These are phyloP conservation scores for Ormosia semicastrata DNA, from an alignment of 306 rosid genomes.

Conservation along the genomic window DNA sequence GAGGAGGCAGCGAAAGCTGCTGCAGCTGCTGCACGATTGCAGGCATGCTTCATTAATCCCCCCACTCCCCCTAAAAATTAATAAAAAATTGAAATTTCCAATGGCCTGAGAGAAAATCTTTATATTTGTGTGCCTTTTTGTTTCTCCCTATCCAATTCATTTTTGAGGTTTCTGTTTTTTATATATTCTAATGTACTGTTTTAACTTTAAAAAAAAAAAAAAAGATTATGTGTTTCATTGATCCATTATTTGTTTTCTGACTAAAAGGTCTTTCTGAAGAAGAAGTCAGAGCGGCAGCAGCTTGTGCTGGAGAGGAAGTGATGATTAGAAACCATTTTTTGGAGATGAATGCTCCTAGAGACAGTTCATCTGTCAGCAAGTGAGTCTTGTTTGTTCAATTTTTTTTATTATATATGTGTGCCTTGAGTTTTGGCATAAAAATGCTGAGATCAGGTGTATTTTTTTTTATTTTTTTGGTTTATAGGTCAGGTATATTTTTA, in stretches of 20 bases:
- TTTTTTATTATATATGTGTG: background rate
- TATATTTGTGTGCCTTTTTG: background rate
- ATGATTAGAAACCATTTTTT: constrained; percentile 86
- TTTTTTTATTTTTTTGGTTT: too few species aligned
- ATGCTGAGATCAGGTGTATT: background rate
- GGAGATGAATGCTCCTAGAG: constrained; percentile 98
- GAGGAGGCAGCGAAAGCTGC: constrained; percentile 92
- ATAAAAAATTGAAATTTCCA: background rate
- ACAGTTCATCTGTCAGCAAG: constrained; percentile 90
- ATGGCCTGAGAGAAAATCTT: background rate
- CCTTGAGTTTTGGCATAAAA: background rate
- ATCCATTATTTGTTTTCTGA: constrained; percentile 29
- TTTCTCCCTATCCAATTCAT: background rate
- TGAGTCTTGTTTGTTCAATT: constrained; percentile 39
- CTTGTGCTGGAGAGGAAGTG: constrained; percentile 99
- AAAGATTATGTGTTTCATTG: constrained; percentile 9
- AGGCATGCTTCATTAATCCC: constrained; percentile 51
- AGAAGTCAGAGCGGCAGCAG: constrained; percentile 96
- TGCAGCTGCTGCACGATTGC: constrained; percentile 89
- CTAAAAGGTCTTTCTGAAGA: constrained; percentile 95
- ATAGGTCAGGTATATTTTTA: too few species aligned
- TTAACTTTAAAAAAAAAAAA: too few species aligned
- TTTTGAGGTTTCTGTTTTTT: constrained; percentile 19
- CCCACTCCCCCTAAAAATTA: background rate
- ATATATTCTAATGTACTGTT: background rate